Base-by-base conservation (phyloP, 106 monocot genomes). In the Dioscorea zingiberensis region DNA sequence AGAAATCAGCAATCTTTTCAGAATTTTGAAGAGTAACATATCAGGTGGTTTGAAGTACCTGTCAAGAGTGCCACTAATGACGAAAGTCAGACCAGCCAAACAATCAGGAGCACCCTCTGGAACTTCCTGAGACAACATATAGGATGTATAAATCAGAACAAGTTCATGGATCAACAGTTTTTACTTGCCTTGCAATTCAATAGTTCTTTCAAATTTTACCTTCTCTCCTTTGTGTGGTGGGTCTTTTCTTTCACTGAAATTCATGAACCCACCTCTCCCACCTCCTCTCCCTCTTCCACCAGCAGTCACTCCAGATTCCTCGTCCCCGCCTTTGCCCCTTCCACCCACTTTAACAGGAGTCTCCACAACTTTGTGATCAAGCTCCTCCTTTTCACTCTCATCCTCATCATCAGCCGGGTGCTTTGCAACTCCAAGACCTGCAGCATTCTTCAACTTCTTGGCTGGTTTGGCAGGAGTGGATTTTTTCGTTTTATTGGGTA, bases 201-300 rank as follows among this genome's bases (percentile, higher is more conserved):
- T 38, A 38, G 10, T 8, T 38, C 46, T 13, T 15, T 26, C 21
- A 6, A 44, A 65, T n/a, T 24, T 8, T 63, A 98, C 98, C 98
- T 98, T 98, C 57, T 92, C 87, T 53, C 97, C 98, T 84, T 93
- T 93, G 63, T 93, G 98, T 49, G 98, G 98, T 25, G 98, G 98
- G 49, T 88, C 89, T 60, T 89, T 86, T 66, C 98, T 83, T 67
- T 93, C 98, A 58, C 88, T 92, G 68, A 88, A 97, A 76, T 76
- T 88, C 86, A 98, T 86, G 61, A 82, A 92, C 18, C 84, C 85
- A 54, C 94, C 86, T 59, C 98, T 84, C 47, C 98, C 97, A 74
- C 87, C 87, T 14, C 93, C 89, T 78, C 94, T 69, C 22, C 89
- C 81, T 74, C 95, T 81, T 67, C 91, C 91, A 65, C 38, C 38